Evolutionary conservation across 2,329 filamentous ascomycete species (phyloP).

Genomic region (Cladophialophora exuberans): DNA sequence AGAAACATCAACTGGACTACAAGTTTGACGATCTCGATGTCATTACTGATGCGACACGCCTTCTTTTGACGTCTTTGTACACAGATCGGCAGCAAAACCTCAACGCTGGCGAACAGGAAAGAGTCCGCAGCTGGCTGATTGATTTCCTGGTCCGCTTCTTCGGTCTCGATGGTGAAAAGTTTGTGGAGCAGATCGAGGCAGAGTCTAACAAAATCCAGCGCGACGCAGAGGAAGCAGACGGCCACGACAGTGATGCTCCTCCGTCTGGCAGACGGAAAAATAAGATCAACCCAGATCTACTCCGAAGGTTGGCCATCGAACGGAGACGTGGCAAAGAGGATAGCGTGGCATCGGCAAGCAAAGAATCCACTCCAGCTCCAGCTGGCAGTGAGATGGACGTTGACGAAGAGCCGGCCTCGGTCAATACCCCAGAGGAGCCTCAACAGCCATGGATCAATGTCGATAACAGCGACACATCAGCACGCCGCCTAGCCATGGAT

Average conservation of each 20-base stretch:
- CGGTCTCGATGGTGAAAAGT: conserved; percentile 70
- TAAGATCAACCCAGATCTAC: conserved; percentile 75
- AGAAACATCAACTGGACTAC: conserved; percentile 75
- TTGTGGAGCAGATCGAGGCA: conserved; percentile 58
- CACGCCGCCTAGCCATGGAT: conserved; percentile 69
- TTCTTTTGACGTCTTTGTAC: conserved; percentile 55
- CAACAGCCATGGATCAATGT: conserved; percentile 57
- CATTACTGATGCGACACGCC: conserved; percentile 55
- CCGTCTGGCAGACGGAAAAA: conserved; percentile 70
- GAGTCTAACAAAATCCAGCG: conserved; percentile 69
- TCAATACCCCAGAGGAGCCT: conserved; percentile 47
- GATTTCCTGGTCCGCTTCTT: conserved; percentile 78
- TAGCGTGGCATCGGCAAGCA: conserved; percentile 75
- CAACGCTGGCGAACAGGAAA: conserved; percentile 68
- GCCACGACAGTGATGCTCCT: conserved; percentile 68
- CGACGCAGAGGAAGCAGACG: conserved; percentile 72
- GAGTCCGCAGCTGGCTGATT: conserved; percentile 75
- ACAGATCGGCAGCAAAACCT: conserved; percentile 49
- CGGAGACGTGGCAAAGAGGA: conserved; percentile 78
- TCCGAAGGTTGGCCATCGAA: conserved; percentile 85
- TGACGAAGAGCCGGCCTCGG: conserved; percentile 72
- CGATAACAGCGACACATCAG: conserved; percentile 57
- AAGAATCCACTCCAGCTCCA: conserved; percentile 74
- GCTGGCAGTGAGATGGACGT: conserved; percentile 31
- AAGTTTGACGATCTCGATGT: conserved; percentile 73